Evolutionary conservation across 768 basidiomycete genomes (phyloP).

Genomic region (Hysterangium stoloniferum): DNA sequence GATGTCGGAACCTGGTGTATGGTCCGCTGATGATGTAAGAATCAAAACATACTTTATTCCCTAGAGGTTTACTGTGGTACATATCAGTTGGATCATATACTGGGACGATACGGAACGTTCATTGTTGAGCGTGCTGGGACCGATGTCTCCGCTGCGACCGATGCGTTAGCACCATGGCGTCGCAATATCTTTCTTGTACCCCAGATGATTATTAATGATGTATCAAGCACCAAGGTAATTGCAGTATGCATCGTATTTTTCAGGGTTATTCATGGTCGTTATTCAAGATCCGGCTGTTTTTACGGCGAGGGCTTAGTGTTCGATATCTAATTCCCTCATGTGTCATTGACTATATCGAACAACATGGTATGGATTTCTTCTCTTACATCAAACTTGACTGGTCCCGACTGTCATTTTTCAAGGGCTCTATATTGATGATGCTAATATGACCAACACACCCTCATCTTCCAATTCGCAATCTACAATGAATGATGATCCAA

Average conservation of each 20-base stretch:
- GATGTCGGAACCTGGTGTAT: constrained; percentile 98
- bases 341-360: constrained; percentile 92
- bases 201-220: constrained; percentile 95
- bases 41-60: constrained; percentile 16
- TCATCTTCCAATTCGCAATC: too few relatives aligned
- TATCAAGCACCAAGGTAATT: constrained; percentile 85
- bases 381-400: too few relatives aligned
- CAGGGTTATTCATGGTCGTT: too few relatives aligned
- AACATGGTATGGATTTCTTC: constrained; percentile 55
- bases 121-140: constrained; percentile 95
- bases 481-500: too few relatives aligned
- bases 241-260: not conserved
- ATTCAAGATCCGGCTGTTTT: constrained; percentile 54
- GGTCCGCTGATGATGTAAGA: constrained; percentile 91
- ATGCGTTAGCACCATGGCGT: constrained; percentile 66
- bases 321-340: constrained; percentile 86
- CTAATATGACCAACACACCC: too few relatives aligned
- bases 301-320: constrained; percentile 72
- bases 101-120: constrained; percentile 89
- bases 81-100: constrained; percentile 84
- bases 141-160: constrained; percentile 78
- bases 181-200: constrained; percentile 86
- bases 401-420: too few relatives aligned
- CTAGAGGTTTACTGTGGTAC: too few relatives aligned
- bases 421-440: too few relatives aligned